phyloP scores from a whole-genome alignment of 352 stramenopile species.

The Phytophthora meadii region DNA sequence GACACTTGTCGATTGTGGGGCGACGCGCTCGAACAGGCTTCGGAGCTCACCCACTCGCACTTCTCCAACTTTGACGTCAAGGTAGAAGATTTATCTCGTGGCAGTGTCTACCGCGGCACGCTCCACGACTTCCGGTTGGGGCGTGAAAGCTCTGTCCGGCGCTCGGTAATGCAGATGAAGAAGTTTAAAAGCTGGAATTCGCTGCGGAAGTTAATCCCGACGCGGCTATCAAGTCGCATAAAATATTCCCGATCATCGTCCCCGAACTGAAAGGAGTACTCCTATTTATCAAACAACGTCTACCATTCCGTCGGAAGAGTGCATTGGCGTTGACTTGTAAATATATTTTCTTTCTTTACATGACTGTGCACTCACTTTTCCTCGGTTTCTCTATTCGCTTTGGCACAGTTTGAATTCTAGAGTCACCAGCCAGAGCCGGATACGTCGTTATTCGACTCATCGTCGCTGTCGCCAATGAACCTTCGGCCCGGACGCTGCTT shows the following conservation, averaged over 20 bases:
- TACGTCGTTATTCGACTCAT: conserved; percentile 32
- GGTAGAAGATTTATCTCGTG: conserved; percentile 63
- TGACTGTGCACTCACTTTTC: conserved; percentile 34
- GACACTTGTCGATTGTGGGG: conserved; percentile 41
- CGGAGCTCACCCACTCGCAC: conserved; percentile 64
- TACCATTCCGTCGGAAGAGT: conserved; percentile 28
- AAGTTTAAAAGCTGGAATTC: conserved; percentile 50
- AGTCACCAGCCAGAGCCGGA: conserved; percentile 4
- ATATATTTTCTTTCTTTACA: conserved; percentile 22
- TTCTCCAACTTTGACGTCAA: conserved; percentile 72
- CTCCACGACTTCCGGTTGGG: conserved; percentile 55
- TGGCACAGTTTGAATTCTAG: conserved; percentile 5
- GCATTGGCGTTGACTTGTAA: conserved; percentile 8
- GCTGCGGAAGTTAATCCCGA: conserved; percentile 36
- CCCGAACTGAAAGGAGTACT: conserved; percentile 17
- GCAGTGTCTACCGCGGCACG: conserved; percentile 71
- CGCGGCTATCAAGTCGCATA: conserved; percentile 31
- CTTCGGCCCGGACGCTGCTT: conserved; percentile 17
- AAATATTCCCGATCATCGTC: conserved; percentile 38
- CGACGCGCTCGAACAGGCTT: conserved; percentile 60
- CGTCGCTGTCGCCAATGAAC: conserved; percentile 24
- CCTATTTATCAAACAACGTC: conserved; percentile 27
- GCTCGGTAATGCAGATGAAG: conserved; percentile 41
- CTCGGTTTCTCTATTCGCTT: conserved; percentile 32
- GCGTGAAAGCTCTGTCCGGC: conserved; percentile 24